Evolutionary conservation across 2,329 filamentous ascomycete genomes (phyloP), one percentile per base, ranked within the genome.

Genomic region (Arthrobotrys pseudoclavata): DNA sequence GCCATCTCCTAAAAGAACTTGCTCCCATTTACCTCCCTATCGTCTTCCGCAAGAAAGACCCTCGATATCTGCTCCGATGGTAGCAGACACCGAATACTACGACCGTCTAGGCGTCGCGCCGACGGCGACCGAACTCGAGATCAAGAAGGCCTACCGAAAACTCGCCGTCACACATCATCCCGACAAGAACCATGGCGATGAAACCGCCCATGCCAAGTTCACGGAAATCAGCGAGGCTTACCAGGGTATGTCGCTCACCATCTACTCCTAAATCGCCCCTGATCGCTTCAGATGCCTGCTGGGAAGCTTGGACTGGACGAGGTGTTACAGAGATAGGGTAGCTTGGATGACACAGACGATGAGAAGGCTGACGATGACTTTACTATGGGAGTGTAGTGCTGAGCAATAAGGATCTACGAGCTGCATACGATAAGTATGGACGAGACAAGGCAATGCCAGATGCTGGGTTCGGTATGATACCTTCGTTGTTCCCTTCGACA

Each of bases 171-270:
- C 94, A 81, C 93, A 97, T 82, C 80, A 80, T 50, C 70, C 83
- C 93, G 96, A 99, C 86, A 99, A 99, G 87, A 99, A 99, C 85
- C 96, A 95, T 72, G 93, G 94, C 82, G 96, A 99, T 84, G 94
- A 96, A 80, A 93, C 91, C 24, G 96, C 96, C 42, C 93, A 97
- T 85, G 92, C 91, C 83, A 95, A 94, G 84, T 99, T 99, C 61
- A 69, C 61, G 26, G 82, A 89, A 87, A 90, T 91, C 79, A 89
- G 90, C 76, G 90, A 91, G 84, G 90, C 90, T 76, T 91, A 91
- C 82, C 90, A 91, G 82, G 85, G 75, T 78, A 78, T 20, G 22
- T 57, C 10, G 18, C 12, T 47, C 24, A 7, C 82, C 89, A 29
- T 34, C 29, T 22, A 81, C 13, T 15, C 20, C 18, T 20, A 40